A percentile compares a stretch with the other conserved stretches of the same genome.
Evolutionary conservation across 139 green algal species (phyloP).

Genomic region (Chlorella sp.): DNA sequence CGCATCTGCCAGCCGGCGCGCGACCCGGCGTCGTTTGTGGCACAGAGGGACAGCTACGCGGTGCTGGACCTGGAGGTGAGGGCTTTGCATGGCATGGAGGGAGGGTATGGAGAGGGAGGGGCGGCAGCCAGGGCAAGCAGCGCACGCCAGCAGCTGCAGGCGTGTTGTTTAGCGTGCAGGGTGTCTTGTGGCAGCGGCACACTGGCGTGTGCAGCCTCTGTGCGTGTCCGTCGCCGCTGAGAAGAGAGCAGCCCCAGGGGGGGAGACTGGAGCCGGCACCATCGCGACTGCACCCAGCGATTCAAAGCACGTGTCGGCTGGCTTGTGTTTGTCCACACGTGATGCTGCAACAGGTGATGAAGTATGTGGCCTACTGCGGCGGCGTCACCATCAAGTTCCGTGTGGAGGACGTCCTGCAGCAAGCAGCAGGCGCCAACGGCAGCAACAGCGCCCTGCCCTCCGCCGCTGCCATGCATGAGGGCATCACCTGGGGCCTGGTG

Average conservation of each 20-base stretch:
- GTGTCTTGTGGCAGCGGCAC: not conserved
- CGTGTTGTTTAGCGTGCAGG: not conserved
- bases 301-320: not conserved
- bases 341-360: constrained; percentile 52
- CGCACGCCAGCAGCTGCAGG: no score
- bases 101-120: no score
- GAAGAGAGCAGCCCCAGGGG: no score
- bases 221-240: not conserved
- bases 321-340: not conserved
- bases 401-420: constrained; percentile 32
- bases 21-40: constrained; percentile 5
- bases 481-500: constrained; percentile 20
- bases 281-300: no score
- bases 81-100: no score
- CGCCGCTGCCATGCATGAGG: no score
- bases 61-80: constrained; percentile 53
- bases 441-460: no score
- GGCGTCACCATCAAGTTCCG: constrained; percentile 46
- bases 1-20: constrained; percentile 34
- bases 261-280: no score
- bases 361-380: constrained; percentile 56
- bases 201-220: not conserved
- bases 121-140: no score
- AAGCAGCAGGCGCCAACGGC: no score
- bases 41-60: constrained; percentile 24